Evolutionary conservation across 345 rosid genomes (phyloP), one percentile per base, ranked within the genome.

Genomic region (Raphanus sativus): DNA sequence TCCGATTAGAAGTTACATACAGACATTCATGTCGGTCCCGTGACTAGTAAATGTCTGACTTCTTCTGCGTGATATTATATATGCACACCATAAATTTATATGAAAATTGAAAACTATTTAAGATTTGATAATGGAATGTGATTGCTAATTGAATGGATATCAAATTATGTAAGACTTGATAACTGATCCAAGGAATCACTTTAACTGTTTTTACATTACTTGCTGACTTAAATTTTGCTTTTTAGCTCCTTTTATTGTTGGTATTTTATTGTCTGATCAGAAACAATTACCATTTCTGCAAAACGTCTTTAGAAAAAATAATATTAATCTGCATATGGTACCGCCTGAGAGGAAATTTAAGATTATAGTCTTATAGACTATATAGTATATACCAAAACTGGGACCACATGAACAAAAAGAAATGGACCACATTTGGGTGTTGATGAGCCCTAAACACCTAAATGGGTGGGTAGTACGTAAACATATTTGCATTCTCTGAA

Each of bases 391-490:
- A 73, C 82, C 78, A 79, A 74, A 79, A 68, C 63, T 69, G 82
- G 82, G 82, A 73, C 82, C 81, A 77, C 81, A 71, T 64, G 61
- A 77, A 65, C 81, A 77, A 71, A 77, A 78, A 67, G 71, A 72
- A 65, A 71, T 78, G 81, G 81, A 66, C 81, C 81, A 78, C 81
- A 65, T 32, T 66, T 78, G 67, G 77, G 77, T 72, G 77, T 72
- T 78, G 82, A 79, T 74, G 82, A 74, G 75, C 75, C 82, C 75
- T 79, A 79, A 74, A 69, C 82, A 79, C 69, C 62, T 68, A 79
- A 79, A 74, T 74, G 67, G 82, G 56, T 79, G 78, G 70, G 60
- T 73, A 68, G 82, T 79, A 79, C 82, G 40, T 62, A 74, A 74
- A 79, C 78, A 66, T 79, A 74, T 74, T 68, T 68, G 58, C 64